A percentile compares a stretch with the other conserved stretches of the same genome.
phyloP scores from a whole-genome alignment of 495 filamentous ascomycete genomes.

The Penicillium herquei region DNA sequence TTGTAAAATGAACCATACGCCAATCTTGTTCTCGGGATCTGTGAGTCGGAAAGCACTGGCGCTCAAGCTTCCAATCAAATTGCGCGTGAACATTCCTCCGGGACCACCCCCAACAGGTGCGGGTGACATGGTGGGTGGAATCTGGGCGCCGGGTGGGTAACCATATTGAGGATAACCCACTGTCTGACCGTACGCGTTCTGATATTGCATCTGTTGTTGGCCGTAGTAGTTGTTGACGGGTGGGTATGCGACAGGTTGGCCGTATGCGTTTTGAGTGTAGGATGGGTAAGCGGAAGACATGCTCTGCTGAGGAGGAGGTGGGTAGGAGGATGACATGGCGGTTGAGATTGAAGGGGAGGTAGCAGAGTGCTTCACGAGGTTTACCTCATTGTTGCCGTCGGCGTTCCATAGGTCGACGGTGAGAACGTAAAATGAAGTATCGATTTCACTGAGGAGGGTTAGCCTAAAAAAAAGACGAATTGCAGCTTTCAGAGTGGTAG shows the following conservation, averaged over 20 bases:
- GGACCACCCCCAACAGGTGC: slow-evolving; percentile 49
- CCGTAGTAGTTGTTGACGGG: slow-evolving; percentile 44
- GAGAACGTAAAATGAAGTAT: slow-evolving; percentile 87
- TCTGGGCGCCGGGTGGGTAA: slow-evolving; percentile 31
- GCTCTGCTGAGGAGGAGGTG: slow-evolving; percentile 51
- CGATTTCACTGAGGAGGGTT: slow-evolving; percentile 57
- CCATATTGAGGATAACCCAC: slow-evolving; percentile 40
- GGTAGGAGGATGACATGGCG: slow-evolving; percentile 75
- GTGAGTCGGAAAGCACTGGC: slow-evolving; percentile 86
- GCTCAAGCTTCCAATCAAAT: slow-evolving; percentile 89
- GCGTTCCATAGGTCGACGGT: slow-evolving; percentile 91
- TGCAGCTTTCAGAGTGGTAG: background rate
- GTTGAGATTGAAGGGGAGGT: slow-evolving; percentile 87
- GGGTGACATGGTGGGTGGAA: slow-evolving; percentile 39
- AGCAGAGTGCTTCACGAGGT: slow-evolving; percentile 85
- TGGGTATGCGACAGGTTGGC: slow-evolving; percentile 33
- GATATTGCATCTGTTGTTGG: slow-evolving; percentile 36
- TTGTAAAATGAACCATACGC: slow-evolving; percentile 96
- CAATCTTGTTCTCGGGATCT: slow-evolving; percentile 79
- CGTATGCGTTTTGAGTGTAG: slow-evolving; percentile 39
- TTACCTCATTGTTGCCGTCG: slow-evolving; percentile 84
- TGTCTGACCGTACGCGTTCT: slow-evolving; percentile 43
- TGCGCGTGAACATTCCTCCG: slow-evolving; percentile 91
- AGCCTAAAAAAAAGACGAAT: slow-evolving; percentile 5
- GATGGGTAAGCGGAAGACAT: slow-evolving; percentile 37